Evolutionary conservation across 257 asterid species (phyloP).

Genomic region (Sherardia arvensis): DNA sequence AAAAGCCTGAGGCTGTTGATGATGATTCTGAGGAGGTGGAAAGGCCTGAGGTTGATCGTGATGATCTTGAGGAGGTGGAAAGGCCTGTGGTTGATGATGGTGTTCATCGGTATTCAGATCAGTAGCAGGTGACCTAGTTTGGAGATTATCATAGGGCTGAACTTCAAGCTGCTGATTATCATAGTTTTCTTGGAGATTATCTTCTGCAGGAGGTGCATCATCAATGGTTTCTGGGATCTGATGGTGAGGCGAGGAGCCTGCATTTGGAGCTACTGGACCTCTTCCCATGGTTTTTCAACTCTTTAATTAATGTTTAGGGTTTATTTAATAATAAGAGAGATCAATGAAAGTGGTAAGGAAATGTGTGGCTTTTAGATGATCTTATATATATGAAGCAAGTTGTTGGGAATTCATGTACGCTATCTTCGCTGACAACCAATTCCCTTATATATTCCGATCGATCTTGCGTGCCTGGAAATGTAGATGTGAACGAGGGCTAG

Average conservation of each 20-base stretch:
- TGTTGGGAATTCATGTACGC: background rate
- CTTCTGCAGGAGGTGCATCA: conserved; percentile 10
- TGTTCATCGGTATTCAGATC: background rate
- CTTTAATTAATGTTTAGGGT: background rate
- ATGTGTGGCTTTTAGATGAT: background rate
- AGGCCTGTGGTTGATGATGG: conserved; percentile 4
- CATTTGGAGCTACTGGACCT: background rate
- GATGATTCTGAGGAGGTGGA: background rate
- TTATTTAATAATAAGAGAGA: background rate
- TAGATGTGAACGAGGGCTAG: too few relatives aligned
- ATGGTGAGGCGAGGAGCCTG: conserved; percentile 3
- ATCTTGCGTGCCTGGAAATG: too few relatives aligned
- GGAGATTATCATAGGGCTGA: too few relatives aligned
- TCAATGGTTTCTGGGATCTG: conserved; percentile 17
- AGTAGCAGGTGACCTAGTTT: conserved; percentile 7
- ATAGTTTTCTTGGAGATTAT: conserved; percentile 10
- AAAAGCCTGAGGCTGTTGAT: background rate
- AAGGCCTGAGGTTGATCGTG: conserved; percentile 9
- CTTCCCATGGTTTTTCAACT: background rate
- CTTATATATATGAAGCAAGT: background rate
- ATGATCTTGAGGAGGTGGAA: conserved; percentile 3
- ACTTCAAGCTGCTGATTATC: too few relatives aligned
- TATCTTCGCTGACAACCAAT: too few relatives aligned
- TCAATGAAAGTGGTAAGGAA: background rate
- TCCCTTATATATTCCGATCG: background rate